phyloP scores from a whole-genome alignment of 495 filamentous ascomycete genomes.

The Penicillium psychrofluorescens region DNA sequence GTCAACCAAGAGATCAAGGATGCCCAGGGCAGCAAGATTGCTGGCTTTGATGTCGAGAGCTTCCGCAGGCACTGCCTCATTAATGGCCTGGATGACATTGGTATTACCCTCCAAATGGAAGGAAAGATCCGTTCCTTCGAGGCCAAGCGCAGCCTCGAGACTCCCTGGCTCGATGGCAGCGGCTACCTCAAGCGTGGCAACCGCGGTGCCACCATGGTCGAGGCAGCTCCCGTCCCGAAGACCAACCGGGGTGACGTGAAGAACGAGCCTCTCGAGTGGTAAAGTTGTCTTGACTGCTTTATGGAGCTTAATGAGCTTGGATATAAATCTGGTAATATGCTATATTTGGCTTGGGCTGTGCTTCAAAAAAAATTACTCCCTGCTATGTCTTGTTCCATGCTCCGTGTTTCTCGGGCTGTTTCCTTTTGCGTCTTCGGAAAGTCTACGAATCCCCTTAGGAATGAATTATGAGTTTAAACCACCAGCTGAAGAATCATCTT shows the following conservation, averaged over 20 bases:
- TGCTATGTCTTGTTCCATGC: constrained; percentile 4
- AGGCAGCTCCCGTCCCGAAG: constrained; percentile 77
- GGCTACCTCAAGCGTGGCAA: constrained; percentile 71
- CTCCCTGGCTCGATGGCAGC: constrained; percentile 88
- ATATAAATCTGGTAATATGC: not conserved
- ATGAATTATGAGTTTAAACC: constrained; percentile 17
- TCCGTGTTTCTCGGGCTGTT: constrained; percentile 10
- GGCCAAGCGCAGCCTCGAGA: constrained; percentile 62
- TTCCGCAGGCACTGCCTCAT: constrained; percentile 92
- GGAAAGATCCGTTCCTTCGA: constrained; percentile 85
- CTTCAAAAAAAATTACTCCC: not conserved
- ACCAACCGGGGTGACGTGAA: constrained; percentile 84
- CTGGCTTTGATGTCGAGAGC: constrained; percentile 75
- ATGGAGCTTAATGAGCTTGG: constrained; percentile 4
- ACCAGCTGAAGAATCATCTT: not conserved
- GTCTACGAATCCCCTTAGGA: constrained; percentile 20
- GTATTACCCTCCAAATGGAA: constrained; percentile 85
- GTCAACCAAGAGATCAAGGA: constrained; percentile 78
- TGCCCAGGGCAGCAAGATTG: constrained; percentile 61
- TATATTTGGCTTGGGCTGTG: too few species aligned
- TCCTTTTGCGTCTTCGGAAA: constrained; percentile 1
- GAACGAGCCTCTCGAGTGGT: constrained; percentile 92
- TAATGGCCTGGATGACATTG: constrained; percentile 95
- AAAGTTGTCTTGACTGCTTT: constrained; percentile 17
- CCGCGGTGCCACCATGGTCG: constrained; percentile 59